Evolutionary conservation across 2,329 filamentous ascomycete genomes (phyloP).

Genomic region (Colletotrichum tamarilloi): DNA sequence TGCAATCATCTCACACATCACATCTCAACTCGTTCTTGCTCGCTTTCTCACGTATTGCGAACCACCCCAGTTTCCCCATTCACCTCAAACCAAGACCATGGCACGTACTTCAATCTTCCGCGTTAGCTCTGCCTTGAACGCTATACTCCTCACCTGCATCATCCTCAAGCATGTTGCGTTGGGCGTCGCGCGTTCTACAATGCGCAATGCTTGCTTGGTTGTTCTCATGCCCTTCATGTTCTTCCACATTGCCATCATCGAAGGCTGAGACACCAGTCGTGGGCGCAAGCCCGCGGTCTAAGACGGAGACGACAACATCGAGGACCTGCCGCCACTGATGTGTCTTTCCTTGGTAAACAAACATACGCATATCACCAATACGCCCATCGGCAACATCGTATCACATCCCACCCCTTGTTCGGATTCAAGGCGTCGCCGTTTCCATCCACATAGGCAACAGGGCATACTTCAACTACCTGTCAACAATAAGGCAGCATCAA

Average conservation of each 20-base stretch:
- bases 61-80: not conserved
- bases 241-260: constrained; percentile 23
- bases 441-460: not conserved
- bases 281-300: not conserved
- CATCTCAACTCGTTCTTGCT: not conserved
- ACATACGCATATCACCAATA: not conserved
- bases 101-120: constrained; percentile 18
- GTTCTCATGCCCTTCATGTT: constrained; percentile 31
- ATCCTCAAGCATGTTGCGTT: constrained; percentile 30
- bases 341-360: not conserved
- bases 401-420: no score
- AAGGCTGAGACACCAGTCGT: constrained; percentile 23
- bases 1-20: not conserved
- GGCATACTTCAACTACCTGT: not conserved
- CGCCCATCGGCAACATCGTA: not conserved
- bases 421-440: no score
- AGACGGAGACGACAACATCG: not conserved
- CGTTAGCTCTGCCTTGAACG: constrained; percentile 23
- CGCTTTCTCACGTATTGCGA: not conserved
- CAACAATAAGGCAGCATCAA: not conserved
- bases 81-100: not conserved
- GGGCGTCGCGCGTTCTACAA: constrained; percentile 12
- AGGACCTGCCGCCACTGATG: not conserved
- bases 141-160: constrained; percentile 23
- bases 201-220: constrained; percentile 17